Percentiles rank a stretch among this genome's conserved stretches.
Conservation (phyloP, 176 grass and related monocot genomes). For the Miscanthus lutarioriparius region DNA sequence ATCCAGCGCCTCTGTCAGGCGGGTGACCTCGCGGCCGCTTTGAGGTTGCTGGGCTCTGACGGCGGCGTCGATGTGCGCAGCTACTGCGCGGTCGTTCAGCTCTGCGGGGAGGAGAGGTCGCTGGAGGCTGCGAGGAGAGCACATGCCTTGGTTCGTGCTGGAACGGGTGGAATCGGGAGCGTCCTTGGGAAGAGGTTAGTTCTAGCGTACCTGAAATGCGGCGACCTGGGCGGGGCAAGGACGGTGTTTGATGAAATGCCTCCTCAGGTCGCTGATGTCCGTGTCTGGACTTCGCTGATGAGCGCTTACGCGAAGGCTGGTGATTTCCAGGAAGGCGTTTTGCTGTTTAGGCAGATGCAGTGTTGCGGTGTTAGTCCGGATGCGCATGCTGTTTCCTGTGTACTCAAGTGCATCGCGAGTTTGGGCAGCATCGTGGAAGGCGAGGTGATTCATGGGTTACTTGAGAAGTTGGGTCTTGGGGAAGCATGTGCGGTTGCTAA, state of each 20-base stretch:
- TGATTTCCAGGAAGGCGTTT: slow-evolving; percentile 48
- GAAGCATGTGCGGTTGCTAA: slow-evolving; percentile 61
- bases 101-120: slow-evolving; percentile 59
- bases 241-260: slow-evolving; percentile 64
- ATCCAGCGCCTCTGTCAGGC: slow-evolving; percentile 50
- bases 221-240: slow-evolving; percentile 53
- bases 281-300: slow-evolving; percentile 69
- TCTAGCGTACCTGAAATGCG: slow-evolving; percentile 72
- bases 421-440: slow-evolving; percentile 43
- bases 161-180: slow-evolving; percentile 4
- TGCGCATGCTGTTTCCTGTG: slow-evolving; percentile 54
- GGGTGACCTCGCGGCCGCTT: slow-evolving; percentile 42
- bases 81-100: slow-evolving; percentile 67
- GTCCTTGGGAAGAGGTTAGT: slow-evolving; percentile 64
- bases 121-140: slow-evolving; percentile 59
- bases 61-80: slow-evolving; percentile 27
- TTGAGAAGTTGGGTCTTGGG: slow-evolving; percentile 61
- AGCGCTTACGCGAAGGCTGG: slow-evolving; percentile 53
- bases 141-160: slow-evolving; percentile 44
- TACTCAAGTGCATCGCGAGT: slow-evolving; percentile 68
- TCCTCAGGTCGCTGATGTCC: slow-evolving; percentile 33
- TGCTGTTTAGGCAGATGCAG: slow-evolving; percentile 64
- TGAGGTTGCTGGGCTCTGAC: slow-evolving; percentile 46
- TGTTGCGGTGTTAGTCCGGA: slow-evolving; percentile 48
- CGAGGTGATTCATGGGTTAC: slow-evolving; percentile 57